Base-by-base conservation (phyloP, 306 rosid species). In the Rubus parviflorus region DNA sequence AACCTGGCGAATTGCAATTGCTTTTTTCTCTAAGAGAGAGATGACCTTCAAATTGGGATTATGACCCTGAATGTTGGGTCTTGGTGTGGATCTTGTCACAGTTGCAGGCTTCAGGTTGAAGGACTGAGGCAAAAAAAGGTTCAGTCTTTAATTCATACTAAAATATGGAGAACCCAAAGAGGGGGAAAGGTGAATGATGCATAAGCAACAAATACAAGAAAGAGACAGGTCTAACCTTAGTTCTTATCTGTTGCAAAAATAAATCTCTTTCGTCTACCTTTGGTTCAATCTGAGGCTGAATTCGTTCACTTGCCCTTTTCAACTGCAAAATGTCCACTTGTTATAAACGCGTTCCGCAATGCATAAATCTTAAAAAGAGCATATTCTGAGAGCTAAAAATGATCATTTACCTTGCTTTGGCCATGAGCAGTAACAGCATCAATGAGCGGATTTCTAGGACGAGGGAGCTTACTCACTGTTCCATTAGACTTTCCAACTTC, bases 1-100 rank as follows among this genome's bases (percentile, higher is more conserved):
- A n/a, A 88, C 99, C 99, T 93, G 99, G 71, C 98, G 99, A 77
- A 96, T 91, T 17, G 98, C 78, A 76, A 85, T 93, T 75, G 97
- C 99, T 83, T 87, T 96, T 87, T 87, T 96, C 87, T 91, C 98
- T 81, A 96, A 83, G 75, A 96, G 89, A 49, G 99, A 97, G 56
- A 97, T 94, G 70, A 96, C 92, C 83, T 84, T 93, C 94, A 93
- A 86, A 80, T 93, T 91, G 35, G 97, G 90, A 79, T 76, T 89
- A 2, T 96, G 97, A 86, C 91, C 99, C 68, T 79, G 96, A 64
- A 88, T 61, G 72, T 77, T 88, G 78, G 91, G 91, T 70, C 98
- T 86, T 62, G 89, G 71, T 37, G 53, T 79, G 70, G 89, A 88
- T 74, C 97, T 88, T 57, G 89, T 67, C 54, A 43, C 73, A n/a